Conservation (phyloP, 768 basidiomycete genomes). For the Ramaria sp. region DNA sequence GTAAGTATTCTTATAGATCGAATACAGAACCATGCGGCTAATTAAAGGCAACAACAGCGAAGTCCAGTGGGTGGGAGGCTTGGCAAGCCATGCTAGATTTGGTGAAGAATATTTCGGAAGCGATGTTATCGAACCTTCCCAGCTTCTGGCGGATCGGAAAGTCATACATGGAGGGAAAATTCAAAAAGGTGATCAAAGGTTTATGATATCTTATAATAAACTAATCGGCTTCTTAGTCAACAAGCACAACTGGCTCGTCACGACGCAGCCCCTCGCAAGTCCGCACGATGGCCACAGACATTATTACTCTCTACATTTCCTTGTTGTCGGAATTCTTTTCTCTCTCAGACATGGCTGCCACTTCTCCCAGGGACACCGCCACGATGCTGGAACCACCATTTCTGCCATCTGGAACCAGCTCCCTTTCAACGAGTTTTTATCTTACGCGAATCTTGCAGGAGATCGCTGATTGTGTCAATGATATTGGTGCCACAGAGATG, state of each 20-base stretch:
- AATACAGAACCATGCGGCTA: background rate
- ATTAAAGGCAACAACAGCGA: constrained; percentile 37
- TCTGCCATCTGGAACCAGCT: constrained; percentile 69
- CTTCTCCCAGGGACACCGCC: constrained; percentile 20
- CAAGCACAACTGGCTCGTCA: constrained; percentile 28
- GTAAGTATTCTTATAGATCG: constrained; percentile 27
- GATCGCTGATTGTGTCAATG: constrained; percentile 76
- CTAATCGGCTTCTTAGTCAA: constrained; percentile 14
- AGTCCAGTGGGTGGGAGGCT: constrained; percentile 58
- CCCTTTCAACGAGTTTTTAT: constrained; percentile 74
- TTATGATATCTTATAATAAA: background rate
- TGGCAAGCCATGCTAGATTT: constrained; percentile 76
- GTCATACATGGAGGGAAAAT: constrained; percentile 88
- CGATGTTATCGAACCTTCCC: constrained; percentile 72
- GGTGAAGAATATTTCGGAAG: constrained; percentile 82
- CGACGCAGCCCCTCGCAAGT: constrained; percentile 78
- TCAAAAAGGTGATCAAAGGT: constrained; percentile 55
- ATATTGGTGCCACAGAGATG: constrained; percentile 72
- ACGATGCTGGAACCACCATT: constrained; percentile 33
- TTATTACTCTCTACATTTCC: constrained; percentile 77
- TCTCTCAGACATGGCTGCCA: constrained; percentile 63
- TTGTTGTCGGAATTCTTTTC: constrained; percentile 79
- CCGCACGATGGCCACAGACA: constrained; percentile 78
- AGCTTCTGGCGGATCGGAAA: constrained; percentile 91
- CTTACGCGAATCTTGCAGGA: constrained; percentile 73